Percentiles rank a stretch among this genome's conserved stretches.
phyloP scores from a whole-genome alignment of 176 grass and related monocot genomes.

The Lolium multiflorum region DNA sequence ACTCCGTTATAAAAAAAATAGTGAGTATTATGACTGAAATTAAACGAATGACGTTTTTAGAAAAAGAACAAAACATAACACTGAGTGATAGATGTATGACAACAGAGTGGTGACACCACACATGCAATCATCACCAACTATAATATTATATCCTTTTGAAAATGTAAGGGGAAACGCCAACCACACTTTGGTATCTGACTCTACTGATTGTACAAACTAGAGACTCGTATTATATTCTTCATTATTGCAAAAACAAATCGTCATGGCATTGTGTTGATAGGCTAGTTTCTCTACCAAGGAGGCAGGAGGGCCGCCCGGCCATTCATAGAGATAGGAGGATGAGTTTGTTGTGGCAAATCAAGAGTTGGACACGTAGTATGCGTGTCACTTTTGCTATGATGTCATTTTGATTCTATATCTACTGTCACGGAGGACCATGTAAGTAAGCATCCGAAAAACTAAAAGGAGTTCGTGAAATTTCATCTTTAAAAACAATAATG shows the following conservation, averaged over 20 bases:
- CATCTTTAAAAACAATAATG: not conserved
- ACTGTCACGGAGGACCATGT: not conserved
- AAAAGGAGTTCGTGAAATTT: not conserved
- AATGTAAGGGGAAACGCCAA: not conserved
- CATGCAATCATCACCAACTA: constrained; percentile 30
- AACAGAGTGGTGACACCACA: not conserved
- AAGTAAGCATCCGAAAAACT: not conserved
- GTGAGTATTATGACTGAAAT: not conserved
- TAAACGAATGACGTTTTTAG: not conserved
- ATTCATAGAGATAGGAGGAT: not conserved
- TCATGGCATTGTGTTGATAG: not conserved
- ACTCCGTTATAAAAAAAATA: not conserved
- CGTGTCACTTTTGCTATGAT: not conserved
- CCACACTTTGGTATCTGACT: not conserved
- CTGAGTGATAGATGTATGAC: no score
- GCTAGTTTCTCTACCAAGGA: not conserved
- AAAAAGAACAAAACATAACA: not conserved
- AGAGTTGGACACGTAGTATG: not conserved
- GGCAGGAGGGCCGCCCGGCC: not conserved
- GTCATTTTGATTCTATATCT: not conserved
- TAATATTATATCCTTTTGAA: no score
- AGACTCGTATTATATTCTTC: not conserved
- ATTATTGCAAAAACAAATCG: not conserved
- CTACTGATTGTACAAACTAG: not conserved
- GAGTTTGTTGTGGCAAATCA: not conserved